Conservation (phyloP, 2,329 filamentous ascomycete species). For the Aspergillaceae sp. region DNA sequence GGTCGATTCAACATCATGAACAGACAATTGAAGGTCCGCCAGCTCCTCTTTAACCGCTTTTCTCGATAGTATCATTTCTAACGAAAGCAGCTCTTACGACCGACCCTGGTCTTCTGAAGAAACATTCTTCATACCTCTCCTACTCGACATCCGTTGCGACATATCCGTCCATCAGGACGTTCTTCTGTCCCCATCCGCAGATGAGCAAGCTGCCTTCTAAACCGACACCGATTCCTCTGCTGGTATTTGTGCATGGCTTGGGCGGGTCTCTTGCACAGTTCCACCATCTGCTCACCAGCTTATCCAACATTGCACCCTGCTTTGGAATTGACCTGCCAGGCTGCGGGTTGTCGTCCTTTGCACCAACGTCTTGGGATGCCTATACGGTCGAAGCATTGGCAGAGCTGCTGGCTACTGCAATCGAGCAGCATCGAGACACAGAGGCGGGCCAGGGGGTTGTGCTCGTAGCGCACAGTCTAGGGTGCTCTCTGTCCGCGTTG, state of each 20-base stretch:
- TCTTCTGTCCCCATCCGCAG: constrained; percentile 74
- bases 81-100: constrained; percentile 34
- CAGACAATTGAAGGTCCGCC: constrained; percentile 23
- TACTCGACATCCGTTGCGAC: constrained; percentile 63
- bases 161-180: constrained; percentile 71
- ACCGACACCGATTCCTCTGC: constrained; percentile 66
- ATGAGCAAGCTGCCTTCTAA: constrained; percentile 67
- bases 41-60: not conserved
- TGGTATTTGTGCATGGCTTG: constrained; percentile 87
- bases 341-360: constrained; percentile 72
- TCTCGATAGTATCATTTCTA: constrained; percentile 3
- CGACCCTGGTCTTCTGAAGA: constrained; percentile 72
- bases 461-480: constrained; percentile 83
- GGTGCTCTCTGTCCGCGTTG: constrained; percentile 66
- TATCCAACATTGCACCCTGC: constrained; percentile 75
- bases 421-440: constrained; percentile 62
- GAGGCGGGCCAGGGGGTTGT: constrained; percentile 62
- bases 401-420: constrained; percentile 64
- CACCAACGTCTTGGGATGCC: constrained; percentile 62
- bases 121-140: constrained; percentile 61
- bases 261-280: constrained; percentile 92
- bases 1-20: constrained; percentile 17
- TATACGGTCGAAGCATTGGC: constrained; percentile 70
- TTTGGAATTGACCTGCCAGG: constrained; percentile 85
- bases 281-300: constrained; percentile 66